phyloP scores from a whole-genome alignment of 140 eudicot species.

The Ambrosia hybrid region DNA sequence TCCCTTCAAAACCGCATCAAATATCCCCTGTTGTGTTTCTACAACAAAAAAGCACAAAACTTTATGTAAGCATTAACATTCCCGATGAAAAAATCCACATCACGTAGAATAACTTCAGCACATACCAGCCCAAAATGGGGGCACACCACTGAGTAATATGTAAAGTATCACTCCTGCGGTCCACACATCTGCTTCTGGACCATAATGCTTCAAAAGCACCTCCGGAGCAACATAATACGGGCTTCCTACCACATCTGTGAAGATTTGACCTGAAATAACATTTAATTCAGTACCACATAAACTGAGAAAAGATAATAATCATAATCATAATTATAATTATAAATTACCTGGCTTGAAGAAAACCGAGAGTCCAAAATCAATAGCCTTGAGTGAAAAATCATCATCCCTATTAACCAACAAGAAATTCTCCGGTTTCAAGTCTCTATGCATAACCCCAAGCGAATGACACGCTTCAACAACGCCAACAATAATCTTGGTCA shows the following conservation, averaged over 20 bases:
- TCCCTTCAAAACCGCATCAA: slow-evolving; percentile 96
- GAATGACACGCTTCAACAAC: slow-evolving; percentile 98
- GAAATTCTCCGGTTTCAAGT: slow-evolving; percentile 93
- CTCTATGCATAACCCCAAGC: slow-evolving; percentile 98
- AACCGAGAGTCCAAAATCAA: slow-evolving; percentile 95
- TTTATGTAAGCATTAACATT: slow-evolving; percentile 3
- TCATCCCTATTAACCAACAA: slow-evolving; percentile 91
- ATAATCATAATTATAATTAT: too few relatives aligned
- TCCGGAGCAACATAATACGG: slow-evolving; percentile 99
- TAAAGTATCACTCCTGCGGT: slow-evolving; percentile 97
- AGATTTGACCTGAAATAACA: slow-evolving; percentile 68
- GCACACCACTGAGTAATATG: slow-evolving; percentile 95
- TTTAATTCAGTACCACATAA: not conserved
- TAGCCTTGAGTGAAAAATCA: slow-evolving; percentile 96
- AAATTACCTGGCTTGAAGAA: slow-evolving; percentile 93
- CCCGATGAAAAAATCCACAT: not conserved
- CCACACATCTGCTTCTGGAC: slow-evolving; percentile 99
- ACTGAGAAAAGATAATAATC: not conserved
- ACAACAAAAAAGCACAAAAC: slow-evolving; percentile 22
- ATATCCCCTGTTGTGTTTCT: slow-evolving; percentile 99
- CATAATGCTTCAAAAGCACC: slow-evolving; percentile 94
- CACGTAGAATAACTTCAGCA: not conserved
- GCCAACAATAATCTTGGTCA: slow-evolving; percentile 89
- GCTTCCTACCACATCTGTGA: slow-evolving; percentile 98
- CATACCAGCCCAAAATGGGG: slow-evolving; percentile 99